Base-by-base conservation (phyloP, 2,329 filamentous ascomycete genomes). In the Verticillium isaacii region DNA sequence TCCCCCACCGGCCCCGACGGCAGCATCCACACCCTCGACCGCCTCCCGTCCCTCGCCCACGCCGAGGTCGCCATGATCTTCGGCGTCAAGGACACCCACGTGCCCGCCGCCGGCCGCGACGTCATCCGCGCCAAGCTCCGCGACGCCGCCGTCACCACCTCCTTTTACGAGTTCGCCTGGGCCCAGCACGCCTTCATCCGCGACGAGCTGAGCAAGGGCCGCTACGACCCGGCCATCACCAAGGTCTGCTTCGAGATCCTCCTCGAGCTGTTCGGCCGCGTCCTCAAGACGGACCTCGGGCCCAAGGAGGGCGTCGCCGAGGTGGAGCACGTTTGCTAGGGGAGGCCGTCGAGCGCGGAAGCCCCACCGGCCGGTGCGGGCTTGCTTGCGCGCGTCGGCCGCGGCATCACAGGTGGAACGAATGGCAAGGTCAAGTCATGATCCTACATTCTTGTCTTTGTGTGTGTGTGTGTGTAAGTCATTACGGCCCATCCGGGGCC, bases 181-280 rank as follows among this genome's bases (percentile, higher is more conserved):
- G 93, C 93, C 3, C 93, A 97, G 75, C 93, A 96, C 78, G 93
- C 93, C 5, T 97, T 97, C 72, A 96, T 97, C 73, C 84, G 93
- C 19, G 93, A 97, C 71, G 93, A 97, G 79, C 80, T 95, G 63
- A 93, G 90, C 75, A 97, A 97, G 78, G 93, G 93, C n/a, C 84
- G 93, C 32, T 97, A 97, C 71, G 93, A 97, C 73, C 91, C 93
- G 1, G 92, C 91, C 23, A 83, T 97, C 62, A 87, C 88, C 4
- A 94, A 93, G 72, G 85, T 94, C 39, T 97, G 93, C 78, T 97
- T 96, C 72, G 91, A 96, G 80, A 89, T 97, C 74, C 77, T 97
- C 69, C 80, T 95, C 17, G 93, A 97, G 78, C 71, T 97, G 63
- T 97, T 97, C 75, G 88, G 86, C 0, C 82, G 93, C 25, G 87